Evolutionary conservation across 805 yeast genomes (phyloP), one percentile per base, ranked within the genome.

Genomic region (Wickerhamiella hasegawae): DNA sequence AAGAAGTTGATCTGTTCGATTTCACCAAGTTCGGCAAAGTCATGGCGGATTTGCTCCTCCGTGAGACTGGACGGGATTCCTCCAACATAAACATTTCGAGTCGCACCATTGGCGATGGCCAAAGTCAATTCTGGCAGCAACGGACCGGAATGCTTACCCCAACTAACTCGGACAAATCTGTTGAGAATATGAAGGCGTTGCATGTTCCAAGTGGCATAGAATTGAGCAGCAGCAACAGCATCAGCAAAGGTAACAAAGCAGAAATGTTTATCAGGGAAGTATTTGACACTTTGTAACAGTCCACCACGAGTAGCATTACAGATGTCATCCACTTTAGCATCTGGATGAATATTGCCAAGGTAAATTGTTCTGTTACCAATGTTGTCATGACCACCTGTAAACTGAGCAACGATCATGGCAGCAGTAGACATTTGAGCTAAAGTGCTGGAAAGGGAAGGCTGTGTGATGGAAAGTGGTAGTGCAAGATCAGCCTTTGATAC

Each of bases 301-400:
- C 98, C 98, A 35, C 97, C 97, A 44, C 97, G 71, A 17, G 87
- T 93, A 35, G 82, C 94, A 52, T 90, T 90, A 63, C 98, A 87
- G 34, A 87, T 77, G 53, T 90, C 97, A 57, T 85, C 96, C 36
- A 79, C 71, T 9, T 82, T 76, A 10, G 90, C 75, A 40, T 79
- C 92, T 36, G 80, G 84, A 45, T 87, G 95, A 43, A 90, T 65
- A 50, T 78, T 80, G 19, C 96, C 96, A 44, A 87, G 63, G 53
- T 84, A 87, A 26, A 87, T 85, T 0, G 96, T 85, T 55, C 98
- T 67, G 54, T 87, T 87, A 31, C 97, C 97, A 45, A 84, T 64
- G 53, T 87, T 87, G 39, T 74, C 73, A 18, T 87, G 81, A 18
- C 96, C 96, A 11, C 95, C 96, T 2, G 94, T 92, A 35, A 85